Percentiles rank a stretch among this genome's conserved stretches.
phyloP scores from a whole-genome alignment of 139 green algal genomes.

The Volvox reticuliferus region DNA sequence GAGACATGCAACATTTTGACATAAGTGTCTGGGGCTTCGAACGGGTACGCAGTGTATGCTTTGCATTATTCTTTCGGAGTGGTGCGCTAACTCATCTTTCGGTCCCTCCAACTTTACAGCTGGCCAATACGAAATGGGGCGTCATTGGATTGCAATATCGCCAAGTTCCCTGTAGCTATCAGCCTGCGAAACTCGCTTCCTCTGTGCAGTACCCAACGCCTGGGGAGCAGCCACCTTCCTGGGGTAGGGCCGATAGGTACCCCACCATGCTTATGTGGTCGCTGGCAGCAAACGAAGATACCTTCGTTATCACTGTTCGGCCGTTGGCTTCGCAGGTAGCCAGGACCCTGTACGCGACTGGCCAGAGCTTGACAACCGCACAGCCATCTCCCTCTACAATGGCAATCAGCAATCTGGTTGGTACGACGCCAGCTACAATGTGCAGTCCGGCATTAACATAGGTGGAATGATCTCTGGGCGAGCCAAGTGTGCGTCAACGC shows the following conservation, averaged over 20 bases:
- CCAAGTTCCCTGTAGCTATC: slow-evolving; percentile 45
- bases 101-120: background rate
- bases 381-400: background rate
- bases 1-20: slow-evolving; percentile 55
- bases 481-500: slow-evolving; percentile 18
- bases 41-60: background rate
- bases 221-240: slow-evolving; percentile 17
- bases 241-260: background rate
- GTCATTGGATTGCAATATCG: slow-evolving; percentile 51
- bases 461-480: background rate
- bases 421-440: slow-evolving; percentile 15
- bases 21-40: slow-evolving; percentile 55
- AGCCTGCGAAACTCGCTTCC: background rate
- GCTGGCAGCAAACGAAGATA: too few species aligned
- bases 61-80: background rate
- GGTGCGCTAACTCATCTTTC: background rate
- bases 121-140: slow-evolving; percentile 52
- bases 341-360: background rate
- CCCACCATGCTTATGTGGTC: background rate
- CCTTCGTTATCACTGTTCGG: background rate
- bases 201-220: slow-evolving; percentile 24
- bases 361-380: background rate
- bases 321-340: background rate
- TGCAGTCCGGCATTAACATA: background rate
- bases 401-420: slow-evolving; percentile 1